Evolutionary conservation across 495 filamentous ascomycete genomes (phyloP).

Genomic region (Ascobolus immersus): DNA sequence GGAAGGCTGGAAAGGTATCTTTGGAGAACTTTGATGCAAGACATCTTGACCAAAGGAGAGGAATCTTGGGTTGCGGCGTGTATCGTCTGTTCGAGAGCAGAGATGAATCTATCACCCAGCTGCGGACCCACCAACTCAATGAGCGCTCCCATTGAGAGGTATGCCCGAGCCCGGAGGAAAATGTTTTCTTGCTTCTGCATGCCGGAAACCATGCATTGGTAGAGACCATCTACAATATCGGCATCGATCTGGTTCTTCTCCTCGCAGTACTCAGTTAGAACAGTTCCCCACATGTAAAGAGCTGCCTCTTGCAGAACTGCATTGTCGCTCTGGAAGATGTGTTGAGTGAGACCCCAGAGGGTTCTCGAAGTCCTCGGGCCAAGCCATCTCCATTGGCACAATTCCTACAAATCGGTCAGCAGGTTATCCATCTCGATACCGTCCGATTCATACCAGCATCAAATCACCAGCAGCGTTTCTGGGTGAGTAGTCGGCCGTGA

Average conservation of each 20-base stretch:
- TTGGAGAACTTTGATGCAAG: conserved; percentile 71
- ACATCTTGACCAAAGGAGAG: conserved; percentile 70
- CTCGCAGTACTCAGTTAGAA: conserved; percentile 60
- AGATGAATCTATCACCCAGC: conserved; percentile 26
- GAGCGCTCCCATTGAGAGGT: conserved; percentile 53
- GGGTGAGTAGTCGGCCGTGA: conserved; percentile 90
- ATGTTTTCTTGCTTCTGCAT: conserved; percentile 33
- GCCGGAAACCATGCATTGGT: conserved; percentile 53
- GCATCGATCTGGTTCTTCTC: conserved; percentile 36
- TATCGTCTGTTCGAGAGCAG: conserved; percentile 50
- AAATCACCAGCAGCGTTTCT: conserved; percentile 76
- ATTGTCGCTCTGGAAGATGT: conserved; percentile 10
- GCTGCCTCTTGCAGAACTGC: conserved; percentile 39
- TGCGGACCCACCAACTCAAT: conserved; percentile 30
- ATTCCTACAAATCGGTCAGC: conserved; percentile 1
- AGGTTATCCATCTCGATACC: background rate
- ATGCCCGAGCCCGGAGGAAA: conserved; percentile 62
- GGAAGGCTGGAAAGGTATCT: conserved; percentile 36
- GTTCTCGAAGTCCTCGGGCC: conserved; percentile 19
- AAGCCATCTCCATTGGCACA: conserved; percentile 47
- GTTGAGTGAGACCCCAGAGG: conserved; percentile 12
- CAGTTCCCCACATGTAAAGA: conserved; percentile 54
- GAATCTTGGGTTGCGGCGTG: conserved; percentile 47
- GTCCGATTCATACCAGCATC: conserved; percentile 25
- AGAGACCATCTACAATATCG: conserved; percentile 42